Evolutionary conservation across 257 asterid species (phyloP), one percentile per base, ranked within the genome.

Genomic region (Solanum tacnaense): DNA sequence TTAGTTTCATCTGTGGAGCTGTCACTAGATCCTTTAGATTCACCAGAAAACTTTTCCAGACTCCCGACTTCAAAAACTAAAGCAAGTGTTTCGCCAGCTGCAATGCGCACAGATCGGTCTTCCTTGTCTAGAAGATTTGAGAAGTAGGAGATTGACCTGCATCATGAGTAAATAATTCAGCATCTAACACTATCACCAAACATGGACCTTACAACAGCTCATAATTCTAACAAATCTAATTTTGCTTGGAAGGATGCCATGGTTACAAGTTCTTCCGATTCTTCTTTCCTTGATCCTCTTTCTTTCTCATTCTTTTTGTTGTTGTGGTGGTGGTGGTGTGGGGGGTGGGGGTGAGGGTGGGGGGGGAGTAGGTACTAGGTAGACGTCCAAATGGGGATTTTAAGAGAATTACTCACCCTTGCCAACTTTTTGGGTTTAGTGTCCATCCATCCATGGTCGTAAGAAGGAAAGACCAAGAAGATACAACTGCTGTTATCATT

Each of bases 41-140:
- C 98, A 78, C 91, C 93, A 81, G 91, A 91, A 89, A 96, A 95
- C 84, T 96, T 96, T 82, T 96, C 99, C 87, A 97, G 90, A 92
- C 92, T 93, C 68, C 98, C 98, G 3, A 90, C 78, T 92, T 97
- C 99, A 88, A 95, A 95, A 49, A 96, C 93, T 88, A 96, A 87
- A 73, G 99, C 98, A 88, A 97, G 98, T 56, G 97, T 96, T 93
- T 97, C 99, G 68, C 99, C 99, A 87, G 98, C 98, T 65, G 96
- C 98, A 81, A 97, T 96, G 84, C 99, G 96, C 31, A 97, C 91
- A 32, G 92, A 82, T 91, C 99, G 91, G 87, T 97, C 98, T 62
- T 97, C 99, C 94, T 93, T 97, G 74, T 96, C 99, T 89, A 97
- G 94, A 83, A 93, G 89, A 75, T 95, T 91, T 60, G 96, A 94